Conservation (phyloP, 73 alveolate species). For the Paramecium sonneborni region DNA sequence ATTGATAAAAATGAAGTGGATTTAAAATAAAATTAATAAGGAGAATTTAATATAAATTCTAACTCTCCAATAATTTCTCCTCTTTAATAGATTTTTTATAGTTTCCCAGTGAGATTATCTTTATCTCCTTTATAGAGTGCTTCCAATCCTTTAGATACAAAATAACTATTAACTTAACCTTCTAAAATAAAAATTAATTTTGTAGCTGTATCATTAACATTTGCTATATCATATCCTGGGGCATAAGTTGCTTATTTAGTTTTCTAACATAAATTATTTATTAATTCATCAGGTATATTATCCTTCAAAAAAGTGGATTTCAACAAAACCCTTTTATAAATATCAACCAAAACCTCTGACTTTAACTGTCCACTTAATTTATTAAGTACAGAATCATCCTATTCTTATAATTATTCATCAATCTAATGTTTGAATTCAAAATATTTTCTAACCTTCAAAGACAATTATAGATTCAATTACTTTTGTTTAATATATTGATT, state of each 20-base stretch:
- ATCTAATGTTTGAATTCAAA: slow-evolving; percentile 45
- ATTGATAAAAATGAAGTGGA: neutral
- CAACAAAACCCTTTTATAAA: slow-evolving; percentile 27
- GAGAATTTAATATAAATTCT: neutral
- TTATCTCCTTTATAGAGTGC: neutral
- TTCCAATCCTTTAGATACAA: slow-evolving; percentile 12
- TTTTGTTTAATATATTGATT: slow-evolving; percentile 55
- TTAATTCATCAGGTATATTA: neutral
- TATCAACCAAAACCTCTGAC: slow-evolving; percentile 55
- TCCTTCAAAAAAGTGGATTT: slow-evolving; percentile 1
- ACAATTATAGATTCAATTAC: slow-evolving; percentile 39
- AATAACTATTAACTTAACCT: slow-evolving; percentile 5
- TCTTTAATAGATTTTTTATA: neutral
- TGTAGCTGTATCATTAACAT: neutral
- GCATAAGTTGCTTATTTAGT: neutral
- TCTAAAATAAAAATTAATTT: slow-evolving; percentile 19
- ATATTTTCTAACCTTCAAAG: slow-evolving; percentile 64
- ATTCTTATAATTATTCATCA: slow-evolving; percentile 18
- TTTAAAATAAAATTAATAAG: neutral
- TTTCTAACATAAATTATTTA: slow-evolving; percentile 44
- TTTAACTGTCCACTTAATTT: slow-evolving; percentile 38
- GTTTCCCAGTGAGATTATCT: neutral
- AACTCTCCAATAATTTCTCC: slow-evolving; percentile 10
- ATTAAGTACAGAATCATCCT: slow-evolving; percentile 43
- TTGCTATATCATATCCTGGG: slow-evolving; percentile 10